Conservation (phyloP, 768 basidiomycete species). For the Tubosaeta sp. region DNA sequence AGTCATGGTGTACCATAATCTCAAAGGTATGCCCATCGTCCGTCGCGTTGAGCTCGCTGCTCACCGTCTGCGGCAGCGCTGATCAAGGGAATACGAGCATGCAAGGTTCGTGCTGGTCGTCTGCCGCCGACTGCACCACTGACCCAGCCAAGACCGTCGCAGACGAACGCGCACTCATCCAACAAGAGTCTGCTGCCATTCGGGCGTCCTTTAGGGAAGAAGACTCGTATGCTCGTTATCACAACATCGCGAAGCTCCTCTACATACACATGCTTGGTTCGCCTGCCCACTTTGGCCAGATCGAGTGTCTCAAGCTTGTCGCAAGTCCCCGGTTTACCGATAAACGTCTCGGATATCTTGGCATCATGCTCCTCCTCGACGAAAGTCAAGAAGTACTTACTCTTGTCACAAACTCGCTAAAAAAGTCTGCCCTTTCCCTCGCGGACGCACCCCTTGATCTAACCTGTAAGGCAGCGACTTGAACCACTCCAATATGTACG, state of each 20-base stretch:
- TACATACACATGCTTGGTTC: slow-evolving; percentile 99
- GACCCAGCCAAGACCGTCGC: slow-evolving; percentile 74
- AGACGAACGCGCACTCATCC: slow-evolving; percentile 94
- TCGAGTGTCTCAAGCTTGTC: slow-evolving; percentile 92
- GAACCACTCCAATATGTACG: slow-evolving; percentile 99
- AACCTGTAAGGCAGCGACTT: slow-evolving; percentile 65
- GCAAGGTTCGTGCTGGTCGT: slow-evolving; percentile 63
- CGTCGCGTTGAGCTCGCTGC: slow-evolving; percentile 1
- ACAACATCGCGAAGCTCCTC: slow-evolving; percentile 96
- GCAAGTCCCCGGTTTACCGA: slow-evolving; percentile 94
- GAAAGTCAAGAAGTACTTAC: slow-evolving; percentile 98
- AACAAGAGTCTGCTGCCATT: slow-evolving; percentile 96
- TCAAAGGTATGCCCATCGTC: slow-evolving; percentile 57
- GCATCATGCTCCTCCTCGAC: slow-evolving; percentile 95
- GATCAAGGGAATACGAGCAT: slow-evolving; percentile 96
- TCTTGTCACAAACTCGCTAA: slow-evolving; percentile 95
- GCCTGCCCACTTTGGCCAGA: slow-evolving; percentile 98
- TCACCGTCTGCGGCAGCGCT: slow-evolving; percentile 56
- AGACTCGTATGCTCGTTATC: slow-evolving; percentile 90
- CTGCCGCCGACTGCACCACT: slow-evolving; percentile 13
- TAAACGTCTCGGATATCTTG: slow-evolving; percentile 93
- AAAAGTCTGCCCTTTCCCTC: slow-evolving; percentile 60
- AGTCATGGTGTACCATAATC: slow-evolving; percentile 77
- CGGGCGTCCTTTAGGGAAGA: slow-evolving; percentile 97
- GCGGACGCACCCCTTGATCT: slow-evolving; percentile 6